A percentile compares a stretch with the other conserved stretches of the same genome.
phyloP scores from a whole-genome alignment of 1,284 basidiomycete species.

The Gymnopus androsaceus region DNA sequence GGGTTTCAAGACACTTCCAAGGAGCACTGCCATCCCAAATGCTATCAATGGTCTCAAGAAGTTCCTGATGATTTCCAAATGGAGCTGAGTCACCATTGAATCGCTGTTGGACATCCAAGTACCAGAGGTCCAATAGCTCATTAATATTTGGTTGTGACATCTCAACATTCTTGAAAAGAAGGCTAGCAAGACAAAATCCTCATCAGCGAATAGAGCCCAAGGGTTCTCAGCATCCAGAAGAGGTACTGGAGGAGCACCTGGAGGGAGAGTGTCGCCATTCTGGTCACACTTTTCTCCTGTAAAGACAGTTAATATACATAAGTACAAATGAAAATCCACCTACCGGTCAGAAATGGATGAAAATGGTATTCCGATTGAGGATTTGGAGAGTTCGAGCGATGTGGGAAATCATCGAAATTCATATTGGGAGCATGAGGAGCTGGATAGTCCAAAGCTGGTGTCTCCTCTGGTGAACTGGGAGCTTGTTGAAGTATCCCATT shows the following conservation, averaged over 20 bases:
- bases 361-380: neutral
- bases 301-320: neutral
- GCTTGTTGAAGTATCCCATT: neutral
- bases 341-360: slow-evolving; percentile 9
- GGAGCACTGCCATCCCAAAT: slow-evolving; percentile 27
- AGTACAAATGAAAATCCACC: neutral
- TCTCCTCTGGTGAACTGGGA: neutral
- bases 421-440: neutral
- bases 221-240: slow-evolving; percentile 1
- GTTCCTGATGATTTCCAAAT: slow-evolving; percentile 23
- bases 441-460: neutral
- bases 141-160: slow-evolving; percentile 21
- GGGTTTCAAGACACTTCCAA: slow-evolving; percentile 25
- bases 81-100: slow-evolving; percentile 21
- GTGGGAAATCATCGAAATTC: neutral
- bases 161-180: slow-evolving; percentile 20
- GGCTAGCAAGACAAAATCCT: slow-evolving; percentile 16
- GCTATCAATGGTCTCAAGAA: slow-evolving; percentile 30
- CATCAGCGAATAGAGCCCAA: slow-evolving; percentile 17
- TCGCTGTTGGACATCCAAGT: slow-evolving; percentile 8
- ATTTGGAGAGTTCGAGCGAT: neutral
- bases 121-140: slow-evolving; percentile 21
- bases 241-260: slow-evolving; percentile 3
- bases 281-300: slow-evolving; percentile 13
- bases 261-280: slow-evolving; percentile 1